Base-by-base conservation (phyloP, 345 rosid genomes). In the Rhodamnia argentea region DNA sequence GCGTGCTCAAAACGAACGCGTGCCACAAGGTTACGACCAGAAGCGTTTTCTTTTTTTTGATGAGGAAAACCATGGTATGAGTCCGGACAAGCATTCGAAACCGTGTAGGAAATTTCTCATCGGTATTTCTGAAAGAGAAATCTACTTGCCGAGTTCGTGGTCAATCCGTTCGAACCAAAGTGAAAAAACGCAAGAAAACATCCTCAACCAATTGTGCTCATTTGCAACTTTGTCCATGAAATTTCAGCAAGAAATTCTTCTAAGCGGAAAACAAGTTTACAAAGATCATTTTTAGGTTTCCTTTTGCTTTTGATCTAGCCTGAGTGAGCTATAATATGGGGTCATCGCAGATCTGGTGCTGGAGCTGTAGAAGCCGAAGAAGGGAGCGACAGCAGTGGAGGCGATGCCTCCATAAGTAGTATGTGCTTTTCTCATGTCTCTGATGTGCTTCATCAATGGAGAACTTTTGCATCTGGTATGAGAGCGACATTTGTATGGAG, bases 341-440 rank as follows among this genome's bases (percentile, higher is more conserved):
- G 86, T 86, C 82, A 84, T 85, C 85, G 93, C 84, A 94, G 97
- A 94, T 89, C 90, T 93, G 58, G 97, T 94, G 84, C 86, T 94
- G 94, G 97, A 94, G 94, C 95, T 94, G 86, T 93, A 85, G 89
- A 84, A 82, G 89, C 82, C 81, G 88, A 86, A 53, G 91, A 85
- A 85, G 90, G 86, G 84, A 62, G 88, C 78, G 22, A 37, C 32
- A 70, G 78, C 78, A 64, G 78, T 13, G 4, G 78, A 32, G 47
- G 44, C 40, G 37, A 56, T 23, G 44, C 78, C 78, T 32, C 78
- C 44, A 32, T 70, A 16, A 32, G 44, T 32, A 32, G 24, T 70
- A 18, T 32, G 76, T 64, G 44, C 42, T 70, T 27, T 62, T 18
- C 44, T 70, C 24, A 40, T 64, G 13, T 64, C 44, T 70, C 10